These are phyloP conservation scores for Ustilago trichophora DNA, from an alignment of 1,284 basidiomycete species.

Conservation along the genomic window DNA sequence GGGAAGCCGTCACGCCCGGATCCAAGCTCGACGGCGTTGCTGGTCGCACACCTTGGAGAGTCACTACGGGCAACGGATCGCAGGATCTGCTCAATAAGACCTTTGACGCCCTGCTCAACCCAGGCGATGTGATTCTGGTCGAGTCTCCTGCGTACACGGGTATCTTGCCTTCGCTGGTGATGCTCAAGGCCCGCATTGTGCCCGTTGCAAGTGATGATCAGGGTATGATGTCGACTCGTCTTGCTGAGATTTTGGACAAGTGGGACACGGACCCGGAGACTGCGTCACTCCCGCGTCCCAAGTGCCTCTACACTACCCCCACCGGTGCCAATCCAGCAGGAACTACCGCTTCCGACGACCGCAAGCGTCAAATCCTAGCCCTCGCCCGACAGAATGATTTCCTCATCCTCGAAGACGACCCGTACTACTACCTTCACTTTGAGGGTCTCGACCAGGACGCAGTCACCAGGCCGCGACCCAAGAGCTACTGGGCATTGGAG, in stretches of 20 bases:
- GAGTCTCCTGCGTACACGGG: constrained; percentile 81
- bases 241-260: constrained; percentile 76
- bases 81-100: constrained; percentile 82
- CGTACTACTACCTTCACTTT: constrained; percentile 62
- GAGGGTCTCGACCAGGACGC: constrained; percentile 58
- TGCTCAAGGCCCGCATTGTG: constrained; percentile 41
- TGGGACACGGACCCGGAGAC: constrained; percentile 74
- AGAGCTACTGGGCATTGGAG: constrained; percentile 62
- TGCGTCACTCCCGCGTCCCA: constrained; percentile 75
- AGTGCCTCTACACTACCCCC: constrained; percentile 80
- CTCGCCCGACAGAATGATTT: constrained; percentile 68
- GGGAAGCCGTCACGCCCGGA: constrained; percentile 69
- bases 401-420: constrained; percentile 60
- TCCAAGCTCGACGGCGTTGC: constrained; percentile 48
- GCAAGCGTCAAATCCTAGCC: constrained; percentile 80
- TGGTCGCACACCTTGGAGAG: constrained; percentile 71
- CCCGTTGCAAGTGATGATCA: constrained; percentile 80
- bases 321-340: constrained; percentile 66
- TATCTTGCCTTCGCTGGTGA: constrained; percentile 53
- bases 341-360: constrained; percentile 69
- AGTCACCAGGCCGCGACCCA: constrained; percentile 38
- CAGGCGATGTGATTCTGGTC: constrained; percentile 82
- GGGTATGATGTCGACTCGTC: constrained; percentile 76
- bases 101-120: constrained; percentile 75
- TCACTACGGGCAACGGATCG: constrained; percentile 82